Conservation (phyloP, 2,329 filamentous ascomycete species). For the Escovopsis sp. region DNA sequence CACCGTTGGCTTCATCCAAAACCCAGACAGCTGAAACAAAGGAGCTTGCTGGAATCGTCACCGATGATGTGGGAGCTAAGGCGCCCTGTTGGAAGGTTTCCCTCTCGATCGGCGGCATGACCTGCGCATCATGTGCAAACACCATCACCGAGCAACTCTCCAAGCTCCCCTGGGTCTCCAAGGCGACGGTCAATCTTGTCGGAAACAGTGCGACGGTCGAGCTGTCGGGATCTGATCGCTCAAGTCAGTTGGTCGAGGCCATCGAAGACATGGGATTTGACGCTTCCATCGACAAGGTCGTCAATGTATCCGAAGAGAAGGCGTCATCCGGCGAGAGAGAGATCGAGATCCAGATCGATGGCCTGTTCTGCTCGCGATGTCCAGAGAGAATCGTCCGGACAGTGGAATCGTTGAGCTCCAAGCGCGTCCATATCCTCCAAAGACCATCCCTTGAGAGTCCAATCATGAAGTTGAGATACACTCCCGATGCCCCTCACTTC, state of each 20-base stretch:
- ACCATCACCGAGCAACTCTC: constrained; percentile 45
- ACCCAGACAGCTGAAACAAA: background rate
- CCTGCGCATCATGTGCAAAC: constrained; percentile 54
- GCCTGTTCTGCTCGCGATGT: constrained; percentile 63
- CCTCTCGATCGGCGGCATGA: constrained; percentile 58
- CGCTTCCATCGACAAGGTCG: constrained; percentile 39
- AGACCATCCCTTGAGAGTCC: constrained; percentile 46
- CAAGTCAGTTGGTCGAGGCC: constrained; percentile 24
- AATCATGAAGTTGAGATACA: constrained; percentile 56
- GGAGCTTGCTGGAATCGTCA: constrained; percentile 5
- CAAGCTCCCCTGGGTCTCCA: constrained; percentile 40
- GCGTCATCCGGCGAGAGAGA: constrained; percentile 30
- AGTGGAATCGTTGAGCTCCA: constrained; percentile 36
- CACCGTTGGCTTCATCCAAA: background rate
- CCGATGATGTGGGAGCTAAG: constrained; percentile 4
- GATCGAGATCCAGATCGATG: constrained; percentile 51
- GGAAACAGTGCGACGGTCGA: constrained; percentile 51
- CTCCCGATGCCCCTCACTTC: constrained; percentile 50
- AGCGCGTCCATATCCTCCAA: constrained; percentile 36
- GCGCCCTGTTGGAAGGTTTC: constrained; percentile 29
- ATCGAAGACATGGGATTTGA: constrained; percentile 55
- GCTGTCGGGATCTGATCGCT: constrained; percentile 25
- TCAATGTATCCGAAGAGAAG: constrained; percentile 27
- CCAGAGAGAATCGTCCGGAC: constrained; percentile 41
- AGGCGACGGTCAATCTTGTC: constrained; percentile 48